Base-by-base conservation (phyloP, 192 early-diverging fungal genomes). In the Coemansia sp. region DNA sequence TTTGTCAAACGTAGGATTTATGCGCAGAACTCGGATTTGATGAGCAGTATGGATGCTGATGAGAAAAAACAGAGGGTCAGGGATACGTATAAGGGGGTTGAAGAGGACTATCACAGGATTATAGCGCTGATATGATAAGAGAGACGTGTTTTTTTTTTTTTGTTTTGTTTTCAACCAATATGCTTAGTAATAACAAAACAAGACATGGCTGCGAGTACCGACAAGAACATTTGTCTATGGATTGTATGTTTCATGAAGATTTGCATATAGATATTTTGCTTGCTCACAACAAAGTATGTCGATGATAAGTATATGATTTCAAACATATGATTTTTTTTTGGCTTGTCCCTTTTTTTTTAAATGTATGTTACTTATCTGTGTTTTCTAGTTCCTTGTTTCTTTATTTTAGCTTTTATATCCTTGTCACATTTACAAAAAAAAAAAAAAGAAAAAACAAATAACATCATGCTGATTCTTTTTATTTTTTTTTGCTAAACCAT, bases 1-100 rank as follows among this genome's bases (percentile, higher is more conserved):
- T 90, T 90, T 70, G 92, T 98, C 17, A 98, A 98, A 80, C 81
- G 87, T 51, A 73, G 95, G 18, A 76, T 98, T 11, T 98, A 90
- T 79, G 79, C 84, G 17, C 92, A 91, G 56, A 96, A 96, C 74
- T 74, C 90, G 70, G 94, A 97, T 55, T 79, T 83, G 22, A 72
- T 97, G 60, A 74, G 72, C 34, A 85, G 77, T 5, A 75, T 96
- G 78, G 88, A 89, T 18, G 77, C 67, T n/a, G 73, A 70, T 1
- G 93, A 93, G 67, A 76, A 89, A 45, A 86, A 89, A 56, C 74
- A 89, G 63, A 92, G 92, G 61, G 76, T 97, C 14, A 85, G 91
- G 22, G 93, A 94, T 67, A 90, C 92, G 0, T 97, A 87, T 78
- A 61, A 81, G 37, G 77, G 85, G 11, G 87, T 94, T 1, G 90